Base-by-base conservation (phyloP, 1,139 yeast genomes). In the Oligophagozyma castellii region DNA sequence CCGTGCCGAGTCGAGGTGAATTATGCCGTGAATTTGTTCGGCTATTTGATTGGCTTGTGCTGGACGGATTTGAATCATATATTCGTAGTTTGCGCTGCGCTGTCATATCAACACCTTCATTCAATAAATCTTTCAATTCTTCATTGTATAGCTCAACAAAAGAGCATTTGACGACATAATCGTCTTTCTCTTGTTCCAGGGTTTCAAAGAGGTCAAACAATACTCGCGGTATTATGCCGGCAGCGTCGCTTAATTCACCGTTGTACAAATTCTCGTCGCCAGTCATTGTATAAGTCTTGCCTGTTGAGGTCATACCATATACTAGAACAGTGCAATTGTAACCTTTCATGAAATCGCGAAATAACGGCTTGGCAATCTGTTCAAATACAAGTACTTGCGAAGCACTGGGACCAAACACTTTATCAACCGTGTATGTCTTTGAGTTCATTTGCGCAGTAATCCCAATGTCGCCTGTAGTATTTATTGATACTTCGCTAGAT, bases 261-360 rank as follows among this genome's bases (percentile, higher is more conserved):
- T 70, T 68, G 39, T 55, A 44, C 8, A 63, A 29, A 28, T 43
- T 40, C 30, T 50, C 55, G 39, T 66, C 69, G 8, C 86, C 86
- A 40, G 80, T 70, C 89, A 78, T 78, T 3, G 89, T 78, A 44
- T 72, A 73, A 0, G 92, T 77, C 46, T 78, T 78, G 12, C 86
- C 86, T 0, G 84, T 73, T 4, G 86, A 81, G 0, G 86, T 77
- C 63, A 76, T 83, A 15, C 89, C 86, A 48, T 76, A 76, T 1
- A 81, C 84, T 32, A 77, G 54, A n/a, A 77, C 62, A 2, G 86
- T 73, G 36, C 79, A 79, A 45, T 78, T 78, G 43, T 63, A 73
- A 4, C 92, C 89, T 39, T 63, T 61, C 34, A 76, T 49, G 39
- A 77, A 75, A 42, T 77, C 86, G 21, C 63, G 58, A 44, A 76